These are phyloP conservation scores for Selaginella moellendorffii DNA, from an alignment of 75 land plant species.

Conservation along the genomic window DNA sequence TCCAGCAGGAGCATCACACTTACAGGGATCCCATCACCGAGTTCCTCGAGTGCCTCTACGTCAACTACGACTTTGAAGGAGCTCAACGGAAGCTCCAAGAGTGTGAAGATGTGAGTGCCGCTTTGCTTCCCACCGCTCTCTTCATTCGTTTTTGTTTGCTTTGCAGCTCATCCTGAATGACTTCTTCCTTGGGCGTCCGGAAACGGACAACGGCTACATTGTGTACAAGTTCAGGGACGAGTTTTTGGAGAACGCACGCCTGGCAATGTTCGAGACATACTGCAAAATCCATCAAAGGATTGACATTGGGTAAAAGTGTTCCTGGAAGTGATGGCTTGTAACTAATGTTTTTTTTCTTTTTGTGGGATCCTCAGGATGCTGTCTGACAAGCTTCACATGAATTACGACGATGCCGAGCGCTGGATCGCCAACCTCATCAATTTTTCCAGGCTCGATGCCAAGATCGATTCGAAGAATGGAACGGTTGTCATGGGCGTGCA, in stretches of 20 bases:
- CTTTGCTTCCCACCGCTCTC: no score
- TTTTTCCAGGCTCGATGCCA: constrained; percentile 60
- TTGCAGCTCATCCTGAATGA: constrained; percentile 85
- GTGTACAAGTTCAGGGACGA: constrained; percentile 80
- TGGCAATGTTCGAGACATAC: constrained; percentile 91
- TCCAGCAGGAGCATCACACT: constrained; percentile 83
- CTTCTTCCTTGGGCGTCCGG: constrained; percentile 81
- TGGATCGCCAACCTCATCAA: constrained; percentile 79
- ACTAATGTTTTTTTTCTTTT: no score
- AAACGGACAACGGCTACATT: constrained; percentile 51
- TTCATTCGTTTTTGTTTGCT: no score
- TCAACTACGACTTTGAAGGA: constrained; percentile 98
- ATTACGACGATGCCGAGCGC: constrained; percentile 81
- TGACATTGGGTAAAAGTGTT: constrained; percentile 82
- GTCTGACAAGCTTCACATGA: constrained; percentile 82
- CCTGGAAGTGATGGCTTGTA: no score
- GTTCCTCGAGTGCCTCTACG: constrained; percentile 88
- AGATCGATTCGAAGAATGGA: constrained; percentile 75
- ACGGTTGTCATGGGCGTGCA: constrained; percentile 80
- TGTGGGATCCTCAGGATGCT: no score
- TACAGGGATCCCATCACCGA: constrained; percentile 93
- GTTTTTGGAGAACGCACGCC: constrained; percentile 94
- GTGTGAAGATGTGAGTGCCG: constrained; percentile 66
- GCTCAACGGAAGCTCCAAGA: constrained; percentile 85
- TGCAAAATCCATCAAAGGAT: constrained; percentile 93